Evolutionary conservation across 2,329 filamentous ascomycete genomes (phyloP), one percentile per base, ranked within the genome.

Genomic region (Curvularia sp.): DNA sequence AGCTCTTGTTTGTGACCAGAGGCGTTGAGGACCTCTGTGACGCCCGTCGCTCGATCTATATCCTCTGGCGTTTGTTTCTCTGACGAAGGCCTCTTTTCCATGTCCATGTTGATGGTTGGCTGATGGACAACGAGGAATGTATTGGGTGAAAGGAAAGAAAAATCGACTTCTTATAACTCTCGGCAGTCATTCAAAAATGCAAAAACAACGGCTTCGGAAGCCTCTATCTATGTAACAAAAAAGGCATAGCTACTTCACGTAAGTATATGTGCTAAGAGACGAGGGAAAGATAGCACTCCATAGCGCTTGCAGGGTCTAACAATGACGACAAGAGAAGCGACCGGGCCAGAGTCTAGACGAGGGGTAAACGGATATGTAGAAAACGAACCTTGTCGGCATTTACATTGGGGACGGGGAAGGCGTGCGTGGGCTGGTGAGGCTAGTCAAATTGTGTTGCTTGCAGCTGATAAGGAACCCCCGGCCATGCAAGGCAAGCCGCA

Each of bases 1-100:
- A 85, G 73, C 65, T 85, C 82, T 63, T 85, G 82, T 41, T 79
- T 75, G 66, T 85, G 82, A 1, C 83, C 83, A 2, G 81, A 82
- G 2, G 79, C 79, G 64, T 84, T 84, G 60, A 84, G 68, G 6
- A 78, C 70, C 49, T 79, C 70, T n/a, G 69, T 72, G 8, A 70
- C 65, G 8, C 30, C 69, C 7, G 68, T 54, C 22, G 57, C 59
- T 33, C 71, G 67, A 18, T 70, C 65, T 20, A 61, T 54, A 28
- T 57, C 53, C 20, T 64, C 62, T 18, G 55, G 43, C 24, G 41
- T 53, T 20, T 57, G 55, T 55, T 63, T 64, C 39, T 68, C 64
- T 5, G 52, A 39, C n/a, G 41, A 42, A 18, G 35, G 44, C 24
- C 54, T 56, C 53, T 63, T 66, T 30, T 61, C 57, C 42, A 57